Percentiles rank a stretch among this genome's conserved stretches.
Evolutionary conservation across 1,284 basidiomycete genomes (phyloP).

Genomic region (Singerocomus inundabilis): DNA sequence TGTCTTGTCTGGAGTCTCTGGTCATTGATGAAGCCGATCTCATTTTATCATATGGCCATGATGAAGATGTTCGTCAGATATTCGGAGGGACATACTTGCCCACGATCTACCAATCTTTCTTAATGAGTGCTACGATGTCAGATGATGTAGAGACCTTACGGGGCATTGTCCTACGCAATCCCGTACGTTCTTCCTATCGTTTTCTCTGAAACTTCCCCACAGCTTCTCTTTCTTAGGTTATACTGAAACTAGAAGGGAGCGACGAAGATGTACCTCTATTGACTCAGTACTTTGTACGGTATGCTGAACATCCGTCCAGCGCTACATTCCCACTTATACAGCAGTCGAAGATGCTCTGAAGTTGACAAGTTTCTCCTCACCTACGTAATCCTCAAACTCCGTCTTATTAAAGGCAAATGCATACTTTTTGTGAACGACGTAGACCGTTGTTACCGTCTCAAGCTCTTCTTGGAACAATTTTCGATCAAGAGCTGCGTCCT

Average conservation of each 20-base stretch:
- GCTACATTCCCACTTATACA: slow-evolving; percentile 1
- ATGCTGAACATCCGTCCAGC: slow-evolving; percentile 12
- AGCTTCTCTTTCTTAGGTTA: slow-evolving; percentile 54
- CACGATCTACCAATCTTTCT: slow-evolving; percentile 88
- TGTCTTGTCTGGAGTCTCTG: slow-evolving; percentile 75
- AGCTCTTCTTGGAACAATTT: slow-evolving; percentile 97
- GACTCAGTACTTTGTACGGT: slow-evolving; percentile 87
- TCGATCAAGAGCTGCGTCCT: slow-evolving; percentile 96
- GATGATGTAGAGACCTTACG: slow-evolving; percentile 93
- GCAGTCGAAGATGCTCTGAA: slow-evolving; percentile 70
- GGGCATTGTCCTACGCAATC: slow-evolving; percentile 83
- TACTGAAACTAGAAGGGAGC: slow-evolving; percentile 82
- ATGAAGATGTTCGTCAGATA: slow-evolving; percentile 86
- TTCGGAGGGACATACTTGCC: slow-evolving; percentile 79
- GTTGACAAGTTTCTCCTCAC: slow-evolving; percentile 94
- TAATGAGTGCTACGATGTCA: slow-evolving; percentile 98
- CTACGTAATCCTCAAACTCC: slow-evolving; percentile 94
- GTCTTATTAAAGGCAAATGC: slow-evolving; percentile 93
- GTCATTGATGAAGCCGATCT: slow-evolving; percentile 99
- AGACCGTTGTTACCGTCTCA: slow-evolving; percentile 91
- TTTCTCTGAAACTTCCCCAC: background rate
- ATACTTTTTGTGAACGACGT: slow-evolving; percentile 98
- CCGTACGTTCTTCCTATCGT: slow-evolving; percentile 51
- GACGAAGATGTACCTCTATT: slow-evolving; percentile 77
- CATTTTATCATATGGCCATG: slow-evolving; percentile 95